Conservation (phyloP, 2,329 filamentous ascomycete species). For the Colletotrichum theobromicola region DNA sequence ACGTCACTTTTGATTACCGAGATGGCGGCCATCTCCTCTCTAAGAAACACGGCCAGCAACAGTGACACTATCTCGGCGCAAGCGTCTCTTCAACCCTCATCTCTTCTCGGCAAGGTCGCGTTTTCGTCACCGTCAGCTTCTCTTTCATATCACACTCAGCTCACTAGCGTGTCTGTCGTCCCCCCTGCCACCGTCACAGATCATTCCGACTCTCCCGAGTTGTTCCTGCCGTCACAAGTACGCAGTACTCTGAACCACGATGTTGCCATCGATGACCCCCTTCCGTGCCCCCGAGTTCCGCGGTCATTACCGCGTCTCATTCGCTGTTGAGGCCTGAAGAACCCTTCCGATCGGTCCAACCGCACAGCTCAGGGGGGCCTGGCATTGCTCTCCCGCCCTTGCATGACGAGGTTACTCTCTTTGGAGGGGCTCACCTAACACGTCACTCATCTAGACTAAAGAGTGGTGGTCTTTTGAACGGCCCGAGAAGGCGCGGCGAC, state of each 20-base stretch:
- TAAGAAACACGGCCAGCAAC: not conserved
- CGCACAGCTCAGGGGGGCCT: not conserved
- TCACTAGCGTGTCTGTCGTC: not conserved
- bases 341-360: not conserved
- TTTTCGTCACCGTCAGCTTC: not conserved
- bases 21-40: not conserved
- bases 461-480: not conserved
- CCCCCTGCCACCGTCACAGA: not conserved
- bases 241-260: not conserved
- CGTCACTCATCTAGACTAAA: not conserved
- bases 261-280: not conserved
- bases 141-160: not conserved
- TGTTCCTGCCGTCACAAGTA: not conserved
- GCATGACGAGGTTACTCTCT: conserved; percentile 1
- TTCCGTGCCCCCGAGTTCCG: not conserved
- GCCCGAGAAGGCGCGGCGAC: not conserved
- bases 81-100: not conserved
- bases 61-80: too few relatives aligned
- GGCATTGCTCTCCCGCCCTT: conserved; percentile 1
- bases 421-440: not conserved
- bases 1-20: not conserved
- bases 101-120: not conserved
- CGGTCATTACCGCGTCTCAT: not conserved
- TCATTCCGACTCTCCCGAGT: not conserved
- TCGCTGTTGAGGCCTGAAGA: not conserved